Base-by-base conservation (phyloP, 2,329 filamentous ascomycete species). In the Bipolaris oryzae region DNA sequence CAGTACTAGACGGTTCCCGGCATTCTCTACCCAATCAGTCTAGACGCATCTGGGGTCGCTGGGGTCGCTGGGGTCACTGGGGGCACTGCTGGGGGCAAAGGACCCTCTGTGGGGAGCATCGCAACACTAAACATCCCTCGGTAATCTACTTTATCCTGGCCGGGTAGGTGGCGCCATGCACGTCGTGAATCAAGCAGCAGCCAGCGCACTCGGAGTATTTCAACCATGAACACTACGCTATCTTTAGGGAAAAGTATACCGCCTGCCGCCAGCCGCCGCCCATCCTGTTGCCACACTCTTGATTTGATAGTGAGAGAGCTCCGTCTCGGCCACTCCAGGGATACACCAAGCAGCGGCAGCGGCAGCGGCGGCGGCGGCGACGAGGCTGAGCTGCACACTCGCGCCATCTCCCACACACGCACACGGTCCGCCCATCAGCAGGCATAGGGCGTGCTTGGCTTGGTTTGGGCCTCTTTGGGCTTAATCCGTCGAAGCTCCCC, bases 351-450 rank as follows among this genome's bases (percentile, higher is more conserved):
- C 33, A 34, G 50, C 23, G 44, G 33, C 33, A 34, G 58, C 60
- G 62, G 52, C 33, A 31, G 50, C 21, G 44, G 33, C 33, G 9
- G 58, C 60, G 62, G 25, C 35, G 13, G 52, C 50, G 35, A 41
- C 38, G 39, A 61, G 62, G 62, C 62, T 61, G 60, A 62, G 57
- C 44, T 39, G 39, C 44, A 34, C n/a, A 46, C 55, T 43, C 21
- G 48, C 50, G 50, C 44, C 57, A 42, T 48, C 7, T 55, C 57
- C 57, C 41, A 53, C 51, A 43, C 50, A 39, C 37, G 39, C n/a
- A n/a, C n/a, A n/a, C n/a, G n/a, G 45, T n/a, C 45, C 34, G 38
- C 44, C 20, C 42, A 20, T 23, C 33, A 48, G 41, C 50, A 33
- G 48, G 25, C 34, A 20, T 41, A 33, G 38, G 48, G 23, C 34